Base-by-base conservation (phyloP, 2,329 filamentous ascomycete species). In the Thielaviopsis cerberus region DNA sequence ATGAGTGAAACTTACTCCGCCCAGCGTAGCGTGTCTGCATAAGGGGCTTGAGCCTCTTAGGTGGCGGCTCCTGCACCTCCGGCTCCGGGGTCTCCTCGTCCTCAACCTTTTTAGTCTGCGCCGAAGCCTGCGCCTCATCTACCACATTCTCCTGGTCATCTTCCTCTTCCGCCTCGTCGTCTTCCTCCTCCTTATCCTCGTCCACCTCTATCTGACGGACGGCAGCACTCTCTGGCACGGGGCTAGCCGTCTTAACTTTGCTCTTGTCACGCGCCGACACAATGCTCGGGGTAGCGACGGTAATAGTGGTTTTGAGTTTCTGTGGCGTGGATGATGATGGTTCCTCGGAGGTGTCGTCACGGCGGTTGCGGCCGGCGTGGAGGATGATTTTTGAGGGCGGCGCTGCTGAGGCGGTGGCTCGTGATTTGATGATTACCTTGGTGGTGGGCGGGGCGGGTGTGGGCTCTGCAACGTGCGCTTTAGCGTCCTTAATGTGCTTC, bases 391-490 rank as follows among this genome's bases (percentile, higher is more conserved):
- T 85, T 22, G 53, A 57, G 11, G 53, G 45, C 7, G 59, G 57
- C 3, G 51, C 48, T 8, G 53, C 24, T 1, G 59, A 4, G 24
- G 26, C 51, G n/a, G 59, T 41, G 41, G 57, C 57, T 13, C 59
- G 59, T 23, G 54, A 53, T 26, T 61, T 61, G 23, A 61, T 54
- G 27, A 61, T 59, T 25, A 61, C 59, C 68, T 82, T 82, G 8
- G 74, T 68, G 60, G 72, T 69, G 51, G 65, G 63, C 61, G 59
- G 64, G 48, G 64, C 64, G 0, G 76, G 69, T 1, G 78, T 73
- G 15, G 88, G 85, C 68, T 92, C 86, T 54, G 79, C 75, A 20
- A 91, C 86, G 58, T 77, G 77, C 53, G 77, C 77, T 67, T 85
- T 88, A 10, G 88, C 88, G 65, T 86, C 78, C 62, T 79, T 80